phyloP scores from a whole-genome alignment of 805 yeast species.

The Lachancea meyersii region DNA sequence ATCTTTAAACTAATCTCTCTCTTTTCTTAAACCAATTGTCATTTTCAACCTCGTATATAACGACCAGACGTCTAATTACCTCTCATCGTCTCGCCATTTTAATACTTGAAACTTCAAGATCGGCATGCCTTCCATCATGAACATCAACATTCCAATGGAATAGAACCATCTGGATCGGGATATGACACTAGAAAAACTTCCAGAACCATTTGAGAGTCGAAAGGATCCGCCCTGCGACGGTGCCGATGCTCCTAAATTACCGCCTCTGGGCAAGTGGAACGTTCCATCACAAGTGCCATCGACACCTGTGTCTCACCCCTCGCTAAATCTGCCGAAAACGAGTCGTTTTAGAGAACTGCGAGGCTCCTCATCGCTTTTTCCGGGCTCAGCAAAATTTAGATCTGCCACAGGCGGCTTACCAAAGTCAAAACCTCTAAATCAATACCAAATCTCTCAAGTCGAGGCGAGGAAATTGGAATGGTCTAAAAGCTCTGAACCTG shows the following conservation, averaged over 20 bases:
- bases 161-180: not conserved
- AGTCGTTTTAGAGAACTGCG: constrained; percentile 8
- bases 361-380: constrained; percentile 5
- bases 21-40: no score
- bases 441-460: constrained; percentile 15
- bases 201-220: not conserved
- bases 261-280: constrained; percentile 5
- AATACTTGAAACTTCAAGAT: not conserved
- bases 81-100: not conserved
- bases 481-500: not conserved
- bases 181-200: constrained; percentile 1
- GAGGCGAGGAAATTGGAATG: constrained; percentile 4
- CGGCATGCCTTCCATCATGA: not conserved
- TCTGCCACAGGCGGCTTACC: no score
- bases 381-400: no score
- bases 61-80: not conserved
- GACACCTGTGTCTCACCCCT: not conserved
- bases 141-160: not conserved
- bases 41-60: not conserved
- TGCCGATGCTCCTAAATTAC: not conserved
- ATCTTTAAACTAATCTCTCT: no score
- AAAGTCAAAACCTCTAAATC: constrained; percentile 14
- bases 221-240: not conserved
- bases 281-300: not conserved
- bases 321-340: constrained; percentile 7